phyloP scores from a whole-genome alignment of 306 rosid genomes.

The Ammopiptanthus mongolicus region DNA sequence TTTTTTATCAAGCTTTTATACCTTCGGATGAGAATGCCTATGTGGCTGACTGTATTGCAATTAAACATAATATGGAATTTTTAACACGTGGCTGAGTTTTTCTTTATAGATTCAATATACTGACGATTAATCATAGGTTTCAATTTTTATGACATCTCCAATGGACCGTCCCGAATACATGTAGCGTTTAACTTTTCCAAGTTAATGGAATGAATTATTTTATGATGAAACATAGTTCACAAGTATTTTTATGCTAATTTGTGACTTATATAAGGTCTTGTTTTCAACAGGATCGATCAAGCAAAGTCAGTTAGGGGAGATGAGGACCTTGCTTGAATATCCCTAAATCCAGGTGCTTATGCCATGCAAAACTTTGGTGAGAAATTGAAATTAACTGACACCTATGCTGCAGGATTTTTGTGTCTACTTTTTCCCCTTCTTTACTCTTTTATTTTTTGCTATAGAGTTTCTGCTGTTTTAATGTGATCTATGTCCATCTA shows the following conservation, averaged over 20 bases:
- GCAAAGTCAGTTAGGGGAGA: slow-evolving; percentile 74
- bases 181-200: not conserved
- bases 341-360: slow-evolving; percentile 69
- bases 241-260: not conserved
- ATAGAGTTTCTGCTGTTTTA: not conserved
- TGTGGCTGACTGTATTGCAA: not conserved
- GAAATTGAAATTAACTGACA: not conserved
- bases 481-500: slow-evolving; percentile 4
- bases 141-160: not conserved
- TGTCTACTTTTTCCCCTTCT: not conserved
- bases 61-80: not conserved
- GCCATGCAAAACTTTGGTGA: slow-evolving; percentile 92
- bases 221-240: not conserved
- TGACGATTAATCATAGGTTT: not conserved
- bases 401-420: not conserved
- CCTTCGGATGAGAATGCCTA: not conserved
- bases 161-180: not conserved
- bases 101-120: not conserved
- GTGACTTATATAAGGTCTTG: not conserved
- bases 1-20: not conserved
- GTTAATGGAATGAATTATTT: slow-evolving; percentile 8
- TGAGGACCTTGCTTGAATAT: slow-evolving; percentile 71
- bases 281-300: slow-evolving; percentile 56
- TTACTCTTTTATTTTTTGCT: not conserved
- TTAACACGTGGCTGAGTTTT: not conserved